These are phyloP conservation scores for Wallemia mellicola DNA, from an alignment of 1,284 basidiomycete genomes.

Conservation along the genomic window DNA sequence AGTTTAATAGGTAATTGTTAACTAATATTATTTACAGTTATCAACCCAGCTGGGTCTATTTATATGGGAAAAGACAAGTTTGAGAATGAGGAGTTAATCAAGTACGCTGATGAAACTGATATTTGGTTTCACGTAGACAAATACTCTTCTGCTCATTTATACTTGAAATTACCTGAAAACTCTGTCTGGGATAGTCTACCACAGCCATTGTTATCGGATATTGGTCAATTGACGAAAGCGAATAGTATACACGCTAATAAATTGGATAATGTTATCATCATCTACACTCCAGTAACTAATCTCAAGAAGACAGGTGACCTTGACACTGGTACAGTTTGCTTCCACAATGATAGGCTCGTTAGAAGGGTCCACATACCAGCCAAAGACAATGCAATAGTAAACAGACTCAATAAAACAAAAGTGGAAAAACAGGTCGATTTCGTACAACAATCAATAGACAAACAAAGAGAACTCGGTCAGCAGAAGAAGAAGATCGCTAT, in stretches of 20 bases:
- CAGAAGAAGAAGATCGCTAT: conserved; percentile 32
- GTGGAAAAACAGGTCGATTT: conserved; percentile 57
- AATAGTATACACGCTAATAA: conserved; percentile 98
- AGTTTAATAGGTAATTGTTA: conserved; percentile 1
- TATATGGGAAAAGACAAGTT: conserved; percentile 95
- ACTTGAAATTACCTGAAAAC: conserved; percentile 49
- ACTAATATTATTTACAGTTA: conserved; percentile 10
- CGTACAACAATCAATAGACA: conserved; percentile 54
- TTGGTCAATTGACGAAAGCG: conserved; percentile 83
- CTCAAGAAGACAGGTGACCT: conserved; percentile 85
- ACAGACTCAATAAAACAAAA: conserved; percentile 85
- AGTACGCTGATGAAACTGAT: conserved; percentile 36
- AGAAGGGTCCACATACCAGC: conserved; percentile 40
- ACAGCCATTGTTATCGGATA: conserved; percentile 43
- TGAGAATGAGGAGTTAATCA: conserved; percentile 84
- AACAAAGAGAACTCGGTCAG: conserved; percentile 43
- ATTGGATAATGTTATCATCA: conserved; percentile 72
- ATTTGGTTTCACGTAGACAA: conserved; percentile 58
- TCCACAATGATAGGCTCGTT: conserved; percentile 21
- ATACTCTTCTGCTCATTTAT: conserved; percentile 77
- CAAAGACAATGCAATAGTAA: conserved; percentile 68
- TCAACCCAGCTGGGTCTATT: conserved; percentile 35
- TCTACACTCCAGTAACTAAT: conserved; percentile 73
- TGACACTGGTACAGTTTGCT: conserved; percentile 82
- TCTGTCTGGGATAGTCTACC: conserved; percentile 69